These are phyloP conservation scores for Termitomyces sp. DNA, from an alignment of 768 basidiomycete species.

Conservation along the genomic window DNA sequence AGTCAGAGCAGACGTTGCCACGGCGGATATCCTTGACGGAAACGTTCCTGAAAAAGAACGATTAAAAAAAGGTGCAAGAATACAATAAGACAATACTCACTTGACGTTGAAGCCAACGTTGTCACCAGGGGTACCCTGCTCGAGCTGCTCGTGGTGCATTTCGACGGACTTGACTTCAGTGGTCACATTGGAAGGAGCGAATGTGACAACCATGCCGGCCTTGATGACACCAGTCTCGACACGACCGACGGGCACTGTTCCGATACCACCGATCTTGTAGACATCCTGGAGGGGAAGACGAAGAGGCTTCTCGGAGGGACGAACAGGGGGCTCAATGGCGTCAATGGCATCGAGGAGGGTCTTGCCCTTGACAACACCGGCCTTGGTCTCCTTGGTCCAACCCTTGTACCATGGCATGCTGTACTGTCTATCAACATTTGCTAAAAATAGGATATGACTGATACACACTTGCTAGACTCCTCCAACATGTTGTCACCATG, in stretches of 20 bases:
- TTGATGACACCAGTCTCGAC: constrained; percentile 99
- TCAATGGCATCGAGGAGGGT: constrained; percentile 99
- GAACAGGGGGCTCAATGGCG: constrained; percentile 94
- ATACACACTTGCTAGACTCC: constrained; percentile 83
- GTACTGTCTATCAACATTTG: constrained; percentile 14
- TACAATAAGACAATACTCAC: constrained; percentile 34
- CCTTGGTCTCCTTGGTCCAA: constrained; percentile 96
- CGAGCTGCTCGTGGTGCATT: constrained; percentile 99
- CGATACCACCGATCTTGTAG: constrained; percentile 99
- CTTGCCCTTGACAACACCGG: constrained; percentile 92
- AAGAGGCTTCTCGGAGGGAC: constrained; percentile 99
- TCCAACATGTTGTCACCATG: constrained; percentile 99
- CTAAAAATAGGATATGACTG: constrained; percentile 4
- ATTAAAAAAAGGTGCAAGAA: background rate
- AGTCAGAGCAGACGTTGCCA: constrained; percentile 99
- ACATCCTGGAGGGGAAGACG: constrained; percentile 99
- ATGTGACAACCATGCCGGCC: constrained; percentile 98
- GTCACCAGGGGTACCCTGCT: constrained; percentile 93
- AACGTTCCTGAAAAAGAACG: constrained; percentile 68
- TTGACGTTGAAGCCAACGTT: constrained; percentile 99
- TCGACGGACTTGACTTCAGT: constrained; percentile 99
- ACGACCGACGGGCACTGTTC: constrained; percentile 99
- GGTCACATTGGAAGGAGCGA: constrained; percentile 96
- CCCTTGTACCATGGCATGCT: constrained; percentile 99
- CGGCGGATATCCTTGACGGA: constrained; percentile 99